Base-by-base conservation (phyloP, 2,329 filamentous ascomycete genomes). In the Coniochaeta ligniaria region DNA sequence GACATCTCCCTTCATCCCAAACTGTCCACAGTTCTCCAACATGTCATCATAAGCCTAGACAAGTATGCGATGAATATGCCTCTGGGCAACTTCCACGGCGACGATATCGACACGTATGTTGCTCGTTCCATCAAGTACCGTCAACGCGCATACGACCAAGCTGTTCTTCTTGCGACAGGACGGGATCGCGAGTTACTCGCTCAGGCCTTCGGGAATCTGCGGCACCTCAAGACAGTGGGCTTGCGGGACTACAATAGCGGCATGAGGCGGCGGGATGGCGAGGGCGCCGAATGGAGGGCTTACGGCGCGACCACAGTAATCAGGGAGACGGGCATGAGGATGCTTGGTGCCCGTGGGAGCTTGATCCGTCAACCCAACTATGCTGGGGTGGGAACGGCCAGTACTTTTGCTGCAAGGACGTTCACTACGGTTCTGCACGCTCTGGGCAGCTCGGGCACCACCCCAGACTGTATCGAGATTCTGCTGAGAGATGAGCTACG, bases 161-260 rank as follows among this genome's bases (percentile, higher is more conserved):
- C 45, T n/a, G 60, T 61, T 8, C 64, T 83, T 22, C 61, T 76
- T 35, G 65, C 66, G 6, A 79, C 76, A 0, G 83, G 84, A 0
- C 68, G 73, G 1, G 81, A 83, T 26, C 69, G 76, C 1, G 75
- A 80, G 7, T 77, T 88, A 77, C 77, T 89, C 17, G 72, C 76
- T 0, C 76, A 83, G 35, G 86, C 85, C 1, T 82, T 89, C 59
- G 66, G 70, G 11, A 79, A 81, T 36, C 74, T 90, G 4, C 67
- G 70, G 0, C 83, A 83, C 59, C 77, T 89, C 6, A 72, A 81
- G 33, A 82, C 78, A 0, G 69, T 89, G 16, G 81, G 83, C 26
- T 73, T 89, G 26, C 80, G 86, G 20, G 83, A 89, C 67, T 87
- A 83, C 70, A 74, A 80, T 66, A 81, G 22, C 22, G 35, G 26